A percentile compares a stretch with the other conserved stretches of the same genome.
Conservation (phyloP, 345 rosid species). For the Syzygium jambos region DNA sequence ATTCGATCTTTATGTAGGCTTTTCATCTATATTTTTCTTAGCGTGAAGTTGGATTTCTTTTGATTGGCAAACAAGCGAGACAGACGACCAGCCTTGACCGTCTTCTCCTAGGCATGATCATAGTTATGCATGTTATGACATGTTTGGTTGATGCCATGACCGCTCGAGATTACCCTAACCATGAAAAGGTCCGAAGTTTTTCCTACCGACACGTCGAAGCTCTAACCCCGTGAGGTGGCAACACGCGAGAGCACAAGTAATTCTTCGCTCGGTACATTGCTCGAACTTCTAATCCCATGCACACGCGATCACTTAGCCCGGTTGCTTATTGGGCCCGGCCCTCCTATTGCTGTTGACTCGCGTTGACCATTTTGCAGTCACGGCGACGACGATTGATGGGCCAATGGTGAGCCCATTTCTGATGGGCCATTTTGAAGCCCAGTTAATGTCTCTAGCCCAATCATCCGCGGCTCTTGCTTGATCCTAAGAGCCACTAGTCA, state of each 20-base stretch:
- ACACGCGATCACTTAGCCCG: neutral
- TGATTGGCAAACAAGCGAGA: neutral
- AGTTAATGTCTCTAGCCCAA: neutral
- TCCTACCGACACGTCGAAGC: neutral
- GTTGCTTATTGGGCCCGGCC: neutral
- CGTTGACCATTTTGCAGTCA: neutral
- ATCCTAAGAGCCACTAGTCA: neutral
- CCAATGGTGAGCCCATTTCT: neutral
- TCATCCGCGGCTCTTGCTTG: neutral
- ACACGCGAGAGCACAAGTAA: neutral
- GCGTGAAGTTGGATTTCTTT: neutral
- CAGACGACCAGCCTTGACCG: fast-evolving
- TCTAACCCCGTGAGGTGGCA: neutral
- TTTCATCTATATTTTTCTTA: neutral
- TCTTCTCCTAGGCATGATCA: neutral
- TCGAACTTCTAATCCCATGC: neutral
- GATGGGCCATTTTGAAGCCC: neutral
- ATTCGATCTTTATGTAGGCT: neutral
- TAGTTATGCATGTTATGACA: neutral
- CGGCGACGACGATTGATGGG: neutral
- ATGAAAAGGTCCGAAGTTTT: neutral
- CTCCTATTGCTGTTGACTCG: too few relatives aligned
- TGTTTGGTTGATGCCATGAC: neutral
- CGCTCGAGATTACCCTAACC: too few relatives aligned
- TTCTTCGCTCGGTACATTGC: neutral